phyloP scores from a whole-genome alignment of 1,139 yeast genomes.

The Candida anutae region DNA sequence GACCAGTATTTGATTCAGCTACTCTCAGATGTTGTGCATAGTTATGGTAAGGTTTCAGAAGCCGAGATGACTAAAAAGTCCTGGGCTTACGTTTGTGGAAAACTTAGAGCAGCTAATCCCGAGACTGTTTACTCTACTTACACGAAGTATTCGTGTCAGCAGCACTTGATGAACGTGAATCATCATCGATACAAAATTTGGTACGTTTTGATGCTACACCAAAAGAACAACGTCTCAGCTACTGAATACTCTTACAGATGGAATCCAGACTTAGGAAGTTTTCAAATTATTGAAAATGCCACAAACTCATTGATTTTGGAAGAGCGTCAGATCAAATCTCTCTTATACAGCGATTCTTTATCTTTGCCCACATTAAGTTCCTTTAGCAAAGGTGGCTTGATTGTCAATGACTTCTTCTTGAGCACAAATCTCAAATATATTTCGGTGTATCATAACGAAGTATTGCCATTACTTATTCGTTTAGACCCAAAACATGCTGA shows the following conservation, averaged over 20 bases:
- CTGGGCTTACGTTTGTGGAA: constrained; percentile 34
- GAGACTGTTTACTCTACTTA: constrained; percentile 36
- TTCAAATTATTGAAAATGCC: constrained; percentile 23
- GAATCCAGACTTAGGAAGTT: constrained; percentile 31
- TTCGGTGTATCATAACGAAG: constrained; percentile 34
- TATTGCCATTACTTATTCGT: constrained; percentile 24
- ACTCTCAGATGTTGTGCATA: constrained; percentile 31
- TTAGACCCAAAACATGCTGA: constrained; percentile 23
- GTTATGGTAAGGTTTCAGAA: constrained; percentile 24
- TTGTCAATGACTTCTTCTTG: constrained; percentile 32
- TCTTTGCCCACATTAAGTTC: constrained; percentile 24
- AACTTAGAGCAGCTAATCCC: constrained; percentile 30
- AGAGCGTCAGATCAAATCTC: constrained; percentile 24
- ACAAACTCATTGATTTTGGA: constrained; percentile 21
- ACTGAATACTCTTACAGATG: constrained; percentile 26
- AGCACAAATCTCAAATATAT: constrained; percentile 29
- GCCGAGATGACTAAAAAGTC: constrained; percentile 30
- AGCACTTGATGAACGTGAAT: constrained; percentile 30
- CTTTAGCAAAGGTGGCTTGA: constrained; percentile 28
- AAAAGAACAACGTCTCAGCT: constrained; percentile 13
- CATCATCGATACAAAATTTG: constrained; percentile 32
- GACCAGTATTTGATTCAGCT: constrained; percentile 28
- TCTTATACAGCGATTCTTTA: constrained; percentile 25
- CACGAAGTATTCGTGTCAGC: constrained; percentile 36
- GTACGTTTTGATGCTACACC: constrained; percentile 28